A percentile compares a stretch with the other conserved stretches of the same genome.
phyloP scores from a whole-genome alignment of 805 yeast genomes.

The Kuraishia hungarica region DNA sequence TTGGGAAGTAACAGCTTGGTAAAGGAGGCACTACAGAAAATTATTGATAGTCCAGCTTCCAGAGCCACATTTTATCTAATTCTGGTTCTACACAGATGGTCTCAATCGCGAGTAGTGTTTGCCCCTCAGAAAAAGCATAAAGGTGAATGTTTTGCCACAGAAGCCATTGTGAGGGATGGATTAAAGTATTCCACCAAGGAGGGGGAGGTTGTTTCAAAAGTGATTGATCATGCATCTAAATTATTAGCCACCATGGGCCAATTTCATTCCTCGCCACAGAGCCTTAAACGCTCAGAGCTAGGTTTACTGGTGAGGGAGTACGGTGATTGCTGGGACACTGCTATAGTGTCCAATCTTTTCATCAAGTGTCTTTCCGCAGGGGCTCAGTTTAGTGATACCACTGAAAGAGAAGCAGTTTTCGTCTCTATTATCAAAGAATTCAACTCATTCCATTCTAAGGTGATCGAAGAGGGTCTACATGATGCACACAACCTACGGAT shows the following conservation, averaged over 20 bases:
- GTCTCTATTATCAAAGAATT: constrained; percentile 19
- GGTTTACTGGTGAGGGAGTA: constrained; percentile 52
- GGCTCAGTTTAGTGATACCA: constrained; percentile 1
- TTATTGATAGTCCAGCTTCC: constrained; percentile 10
- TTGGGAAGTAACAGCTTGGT: background rate
- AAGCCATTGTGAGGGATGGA: constrained; percentile 56
- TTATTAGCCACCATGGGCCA: constrained; percentile 19
- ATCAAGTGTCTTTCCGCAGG: constrained; percentile 11
- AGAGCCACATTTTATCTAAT: constrained; percentile 31
- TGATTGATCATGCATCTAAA: constrained; percentile 25
- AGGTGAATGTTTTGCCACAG: constrained; percentile 30
- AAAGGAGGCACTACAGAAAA: constrained; percentile 4
- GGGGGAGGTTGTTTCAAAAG: constrained; percentile 38
- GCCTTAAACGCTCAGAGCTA: constrained; percentile 40
- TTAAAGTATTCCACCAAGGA: constrained; percentile 54
- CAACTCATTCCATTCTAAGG: constrained; percentile 21
- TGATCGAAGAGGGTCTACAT: constrained; percentile 26
- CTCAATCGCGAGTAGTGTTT: constrained; percentile 21
- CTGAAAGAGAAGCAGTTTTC: constrained; percentile 3
- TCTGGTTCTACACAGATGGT: constrained; percentile 43
- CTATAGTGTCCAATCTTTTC: constrained; percentile 14
- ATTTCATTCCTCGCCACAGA: constrained; percentile 10
- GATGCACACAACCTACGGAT: constrained; percentile 49
- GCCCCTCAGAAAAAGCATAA: constrained; percentile 25
- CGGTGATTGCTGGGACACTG: constrained; percentile 41